phyloP scores from a whole-genome alignment of 2,329 filamentous ascomycete genomes.

The Cordyceps fumosorosea region DNA sequence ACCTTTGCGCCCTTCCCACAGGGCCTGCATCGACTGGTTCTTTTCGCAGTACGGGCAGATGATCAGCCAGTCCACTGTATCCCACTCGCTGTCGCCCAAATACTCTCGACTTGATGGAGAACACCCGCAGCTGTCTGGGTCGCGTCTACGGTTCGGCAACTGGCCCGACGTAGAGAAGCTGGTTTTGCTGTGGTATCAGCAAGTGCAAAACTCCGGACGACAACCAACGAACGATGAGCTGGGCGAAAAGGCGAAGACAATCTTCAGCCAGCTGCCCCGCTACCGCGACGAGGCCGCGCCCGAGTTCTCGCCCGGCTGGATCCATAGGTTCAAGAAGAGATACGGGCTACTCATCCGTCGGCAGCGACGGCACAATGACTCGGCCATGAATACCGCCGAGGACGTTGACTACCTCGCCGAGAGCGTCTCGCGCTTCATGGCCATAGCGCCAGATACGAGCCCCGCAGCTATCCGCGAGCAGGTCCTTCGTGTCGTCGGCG shows the following conservation, averaged over 20 bases:
- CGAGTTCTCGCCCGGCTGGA: constrained; percentile 59
- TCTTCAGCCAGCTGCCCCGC: constrained; percentile 51
- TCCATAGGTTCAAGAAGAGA: constrained; percentile 58
- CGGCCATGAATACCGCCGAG: constrained; percentile 41
- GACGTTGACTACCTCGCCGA: constrained; percentile 56
- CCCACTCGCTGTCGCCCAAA: constrained; percentile 55
- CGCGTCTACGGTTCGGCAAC: constrained; percentile 55
- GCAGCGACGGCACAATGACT: constrained; percentile 46
- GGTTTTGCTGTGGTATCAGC: constrained; percentile 49
- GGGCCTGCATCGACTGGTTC: constrained; percentile 59
- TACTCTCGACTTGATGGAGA: constrained; percentile 56
- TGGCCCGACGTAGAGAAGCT: constrained; percentile 58
- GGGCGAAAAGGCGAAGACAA: constrained; percentile 54
- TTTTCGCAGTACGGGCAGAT: constrained; percentile 49
- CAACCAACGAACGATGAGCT: constrained; percentile 57
- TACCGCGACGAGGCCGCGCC: constrained; percentile 55
- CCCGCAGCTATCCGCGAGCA: constrained; percentile 54
- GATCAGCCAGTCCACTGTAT: constrained; percentile 58
- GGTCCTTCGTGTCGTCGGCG: constrained; percentile 47
- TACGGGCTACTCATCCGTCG: constrained; percentile 53
- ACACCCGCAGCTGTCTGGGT: constrained; percentile 53
- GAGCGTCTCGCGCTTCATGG: constrained; percentile 53
- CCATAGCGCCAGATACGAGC: constrained; percentile 50
- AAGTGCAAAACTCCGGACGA: constrained; percentile 44
- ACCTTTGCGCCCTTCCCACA: constrained; percentile 50